These are phyloP conservation scores for Xylaria polymorpha DNA, from an alignment of 2,329 filamentous ascomycete genomes.

Conservation along the genomic window DNA sequence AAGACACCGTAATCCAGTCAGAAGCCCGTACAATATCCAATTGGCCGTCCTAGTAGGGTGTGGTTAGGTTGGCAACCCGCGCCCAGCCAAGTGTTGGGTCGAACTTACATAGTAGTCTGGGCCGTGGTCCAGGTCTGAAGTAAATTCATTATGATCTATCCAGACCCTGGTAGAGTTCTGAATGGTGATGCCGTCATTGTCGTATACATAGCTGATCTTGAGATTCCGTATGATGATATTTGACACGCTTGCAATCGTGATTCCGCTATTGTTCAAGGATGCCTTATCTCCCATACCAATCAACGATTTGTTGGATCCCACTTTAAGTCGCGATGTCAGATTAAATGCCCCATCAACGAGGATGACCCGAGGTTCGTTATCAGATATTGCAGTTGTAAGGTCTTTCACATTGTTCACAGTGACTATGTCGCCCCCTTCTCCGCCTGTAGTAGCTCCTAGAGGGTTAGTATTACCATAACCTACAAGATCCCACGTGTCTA, in stretches of 20 bases:
- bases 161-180: slow-evolving; percentile 30
- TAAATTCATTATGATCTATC: slow-evolving; percentile 33
- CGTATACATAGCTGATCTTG: slow-evolving; percentile 28
- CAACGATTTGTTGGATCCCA: slow-evolving; percentile 32
- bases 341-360: slow-evolving; percentile 26
- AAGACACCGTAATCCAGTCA: slow-evolving; percentile 34
- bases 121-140: slow-evolving; percentile 31
- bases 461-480: slow-evolving; percentile 24
- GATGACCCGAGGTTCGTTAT: slow-evolving; percentile 18
- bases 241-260: slow-evolving; percentile 21
- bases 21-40: slow-evolving; percentile 32
- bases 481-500: background rate
- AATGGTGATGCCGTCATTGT: slow-evolving; percentile 26
- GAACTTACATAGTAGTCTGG: slow-evolving; percentile 31
- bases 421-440: slow-evolving; percentile 8
- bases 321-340: slow-evolving; percentile 21
- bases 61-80: background rate
- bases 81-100: background rate
- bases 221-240: slow-evolving; percentile 30
- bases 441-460: slow-evolving; percentile 20
- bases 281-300: slow-evolving; percentile 19
- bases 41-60: slow-evolving; percentile 26
- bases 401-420: slow-evolving; percentile 20
- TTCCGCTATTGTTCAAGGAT: slow-evolving; percentile 30
- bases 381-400: slow-evolving; percentile 12